A percentile compares a stretch with the other conserved stretches of the same genome.
phyloP scores from a whole-genome alignment of 441 rosid genomes.

The Flueggea neowawraea region DNA sequence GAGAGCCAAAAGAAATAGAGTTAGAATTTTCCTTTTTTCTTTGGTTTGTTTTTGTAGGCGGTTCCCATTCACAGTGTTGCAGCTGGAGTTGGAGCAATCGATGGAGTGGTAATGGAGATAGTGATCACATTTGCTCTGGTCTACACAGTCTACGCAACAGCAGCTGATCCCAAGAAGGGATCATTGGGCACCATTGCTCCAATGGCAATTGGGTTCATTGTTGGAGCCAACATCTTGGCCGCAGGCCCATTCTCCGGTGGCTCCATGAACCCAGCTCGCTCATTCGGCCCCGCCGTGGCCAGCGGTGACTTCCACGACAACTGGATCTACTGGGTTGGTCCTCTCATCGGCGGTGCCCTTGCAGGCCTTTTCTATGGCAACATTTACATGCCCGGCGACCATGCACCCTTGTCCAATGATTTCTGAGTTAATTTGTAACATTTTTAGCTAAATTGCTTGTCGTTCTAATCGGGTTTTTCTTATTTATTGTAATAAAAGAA shows the following conservation, averaged over 20 bases:
- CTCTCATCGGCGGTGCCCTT: conserved; percentile 87
- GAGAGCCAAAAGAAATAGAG: no score
- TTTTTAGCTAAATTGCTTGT: neutral
- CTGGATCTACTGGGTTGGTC: conserved; percentile 97
- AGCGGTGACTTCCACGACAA: conserved; percentile 79
- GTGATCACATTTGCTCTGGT: conserved; percentile 83
- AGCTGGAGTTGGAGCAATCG: conserved; percentile 65
- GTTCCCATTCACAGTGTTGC: conserved; percentile 74
- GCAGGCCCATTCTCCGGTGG: conserved; percentile 97
- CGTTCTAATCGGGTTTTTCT: conserved; percentile 1
- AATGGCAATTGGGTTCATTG: conserved; percentile 84
- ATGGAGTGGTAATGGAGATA: conserved; percentile 92
- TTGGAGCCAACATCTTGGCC: conserved; percentile 92
- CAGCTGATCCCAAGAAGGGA: conserved; percentile 94
- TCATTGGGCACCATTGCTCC: conserved; percentile 86
- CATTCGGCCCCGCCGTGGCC: conserved; percentile 91
- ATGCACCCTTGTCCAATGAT: conserved; percentile 45
- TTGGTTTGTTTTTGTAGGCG: conserved; percentile 31
- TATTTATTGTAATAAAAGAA: conserved; percentile 12
- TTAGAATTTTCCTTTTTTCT: no score
- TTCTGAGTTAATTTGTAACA: conserved; percentile 15
- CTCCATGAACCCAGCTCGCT: conserved; percentile 99
- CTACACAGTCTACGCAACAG: conserved; percentile 90
- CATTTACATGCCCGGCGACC: conserved; percentile 53
- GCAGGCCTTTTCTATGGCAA: conserved; percentile 73